phyloP scores from a whole-genome alignment of 2,329 filamentous ascomycete species.

The Cladosporium sp. region DNA sequence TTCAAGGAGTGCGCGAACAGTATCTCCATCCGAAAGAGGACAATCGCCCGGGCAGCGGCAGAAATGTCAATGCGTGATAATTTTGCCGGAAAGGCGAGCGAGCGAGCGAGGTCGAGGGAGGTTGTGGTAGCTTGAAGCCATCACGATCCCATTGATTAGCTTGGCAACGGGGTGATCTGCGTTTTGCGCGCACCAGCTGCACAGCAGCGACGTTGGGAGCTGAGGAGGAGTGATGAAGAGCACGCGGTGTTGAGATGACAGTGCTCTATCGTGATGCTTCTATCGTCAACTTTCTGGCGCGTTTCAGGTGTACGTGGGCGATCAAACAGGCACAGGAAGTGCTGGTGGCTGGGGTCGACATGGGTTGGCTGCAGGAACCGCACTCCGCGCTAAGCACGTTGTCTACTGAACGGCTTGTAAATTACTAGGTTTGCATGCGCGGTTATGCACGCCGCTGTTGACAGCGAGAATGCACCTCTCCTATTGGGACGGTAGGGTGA shows the following conservation, averaged over 20 bases:
- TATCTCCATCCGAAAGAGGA: background rate
- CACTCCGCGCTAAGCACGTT: background rate
- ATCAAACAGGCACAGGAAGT: slow-evolving; percentile 8
- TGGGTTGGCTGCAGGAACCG: slow-evolving; percentile 5
- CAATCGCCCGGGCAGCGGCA: background rate
- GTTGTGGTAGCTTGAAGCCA: background rate
- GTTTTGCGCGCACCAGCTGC: background rate
- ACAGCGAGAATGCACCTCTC: background rate
- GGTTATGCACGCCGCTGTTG: background rate
- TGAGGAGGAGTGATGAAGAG: background rate
- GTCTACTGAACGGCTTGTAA: background rate
- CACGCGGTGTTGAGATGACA: background rate
- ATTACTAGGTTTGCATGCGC: background rate
- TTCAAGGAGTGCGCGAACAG: background rate
- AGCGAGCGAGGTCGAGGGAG: slow-evolving; percentile 1
- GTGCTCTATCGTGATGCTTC: background rate
- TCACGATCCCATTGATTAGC: slow-evolving; percentile 6
- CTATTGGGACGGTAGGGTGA: background rate
- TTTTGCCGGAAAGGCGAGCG: background rate
- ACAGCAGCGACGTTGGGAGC: too few relatives aligned
- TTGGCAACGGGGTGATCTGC: slow-evolving; percentile 12
- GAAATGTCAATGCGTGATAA: background rate
- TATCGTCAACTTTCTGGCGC: background rate
- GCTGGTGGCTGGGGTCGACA: background rate
- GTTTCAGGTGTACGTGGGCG: slow-evolving; percentile 6